Percentiles rank a stretch among this genome's conserved stretches.
Conservation (phyloP, 2,329 filamentous ascomycete species). For the Epichloe brachyelytri region DNA sequence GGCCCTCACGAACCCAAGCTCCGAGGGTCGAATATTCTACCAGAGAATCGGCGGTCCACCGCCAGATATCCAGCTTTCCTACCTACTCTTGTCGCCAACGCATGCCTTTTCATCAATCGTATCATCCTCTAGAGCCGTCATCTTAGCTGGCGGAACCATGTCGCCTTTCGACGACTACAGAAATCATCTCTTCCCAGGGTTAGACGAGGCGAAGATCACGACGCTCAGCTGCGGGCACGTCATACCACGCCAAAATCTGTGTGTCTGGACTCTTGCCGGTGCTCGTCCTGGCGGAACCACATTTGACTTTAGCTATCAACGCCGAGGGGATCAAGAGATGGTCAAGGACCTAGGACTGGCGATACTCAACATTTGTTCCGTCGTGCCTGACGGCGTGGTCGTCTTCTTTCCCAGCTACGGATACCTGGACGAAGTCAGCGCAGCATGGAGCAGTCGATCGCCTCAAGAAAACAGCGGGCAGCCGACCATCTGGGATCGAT, state of each 20-base stretch:
- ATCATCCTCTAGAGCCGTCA: constrained; percentile 69
- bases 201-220: constrained; percentile 49
- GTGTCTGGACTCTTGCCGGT: constrained; percentile 56
- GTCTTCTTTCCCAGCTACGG: constrained; percentile 94
- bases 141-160: constrained; percentile 94
- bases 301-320: constrained; percentile 84
- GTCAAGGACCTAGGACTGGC: constrained; percentile 62
- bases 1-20: constrained; percentile 74
- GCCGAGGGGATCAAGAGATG: constrained; percentile 55
- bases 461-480: constrained; percentile 13
- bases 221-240: constrained; percentile 92
- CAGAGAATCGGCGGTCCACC: constrained; percentile 28
- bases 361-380: constrained; percentile 55
- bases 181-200: constrained; percentile 69
- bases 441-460: constrained; percentile 38
- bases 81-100: constrained; percentile 81
- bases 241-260: constrained; percentile 69
- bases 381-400: constrained; percentile 79
- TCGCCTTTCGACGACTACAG: constrained; percentile 89
- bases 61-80: constrained; percentile 53
- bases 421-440: constrained; percentile 66
- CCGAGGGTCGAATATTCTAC: constrained; percentile 54
- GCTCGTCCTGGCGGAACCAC: constrained; percentile 28
- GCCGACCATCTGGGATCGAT: constrained; percentile 42
- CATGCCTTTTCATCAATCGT: constrained; percentile 85